phyloP scores from a whole-genome alignment of 1,284 basidiomycete species.

The Earliella scabrosa region DNA sequence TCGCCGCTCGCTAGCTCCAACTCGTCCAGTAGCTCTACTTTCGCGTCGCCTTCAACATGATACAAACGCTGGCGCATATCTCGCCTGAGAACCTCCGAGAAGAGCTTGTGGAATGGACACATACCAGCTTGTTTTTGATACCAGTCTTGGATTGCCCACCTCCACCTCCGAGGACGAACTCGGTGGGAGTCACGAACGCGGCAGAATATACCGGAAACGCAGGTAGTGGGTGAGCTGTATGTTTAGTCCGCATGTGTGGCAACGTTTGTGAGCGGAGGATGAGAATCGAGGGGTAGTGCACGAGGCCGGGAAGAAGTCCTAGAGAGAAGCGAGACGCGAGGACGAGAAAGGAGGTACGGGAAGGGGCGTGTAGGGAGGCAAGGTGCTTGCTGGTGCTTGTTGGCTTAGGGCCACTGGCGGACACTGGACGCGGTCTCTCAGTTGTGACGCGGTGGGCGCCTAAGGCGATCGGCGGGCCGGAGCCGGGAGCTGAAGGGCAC shows the following conservation, averaged over 20 bases:
- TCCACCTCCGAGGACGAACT: constrained; percentile 89
- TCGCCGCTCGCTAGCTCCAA: constrained; percentile 79
- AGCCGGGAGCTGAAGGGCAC: too few species aligned
- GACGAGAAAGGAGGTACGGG: too few species aligned
- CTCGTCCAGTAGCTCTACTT: constrained; percentile 67
- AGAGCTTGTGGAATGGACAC: constrained; percentile 37
- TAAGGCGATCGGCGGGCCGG: background rate
- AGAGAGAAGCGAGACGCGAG: too few species aligned
- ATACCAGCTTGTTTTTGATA: constrained; percentile 90
- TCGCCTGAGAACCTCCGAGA: background rate
- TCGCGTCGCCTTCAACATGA: constrained; percentile 61
- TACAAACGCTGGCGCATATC: constrained; percentile 64
- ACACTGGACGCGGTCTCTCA: background rate
- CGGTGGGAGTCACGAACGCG: constrained; percentile 75
- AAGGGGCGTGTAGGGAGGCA: background rate
- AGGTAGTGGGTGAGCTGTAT: constrained; percentile 76
- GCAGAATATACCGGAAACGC: constrained; percentile 89
- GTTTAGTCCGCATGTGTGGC: constrained; percentile 71
- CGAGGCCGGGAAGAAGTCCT: background rate
- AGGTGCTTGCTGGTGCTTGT: background rate
- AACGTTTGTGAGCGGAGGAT: too few species aligned
- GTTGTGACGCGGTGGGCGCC: background rate
- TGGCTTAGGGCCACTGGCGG: too few species aligned
- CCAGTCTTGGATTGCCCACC: constrained; percentile 83
- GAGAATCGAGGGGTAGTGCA: background rate